Evolutionary conservation across 2,329 filamentous ascomycete species (phyloP), one percentile per base, ranked within the genome.

Genomic region (Atkinsonella hypoxylon): DNA sequence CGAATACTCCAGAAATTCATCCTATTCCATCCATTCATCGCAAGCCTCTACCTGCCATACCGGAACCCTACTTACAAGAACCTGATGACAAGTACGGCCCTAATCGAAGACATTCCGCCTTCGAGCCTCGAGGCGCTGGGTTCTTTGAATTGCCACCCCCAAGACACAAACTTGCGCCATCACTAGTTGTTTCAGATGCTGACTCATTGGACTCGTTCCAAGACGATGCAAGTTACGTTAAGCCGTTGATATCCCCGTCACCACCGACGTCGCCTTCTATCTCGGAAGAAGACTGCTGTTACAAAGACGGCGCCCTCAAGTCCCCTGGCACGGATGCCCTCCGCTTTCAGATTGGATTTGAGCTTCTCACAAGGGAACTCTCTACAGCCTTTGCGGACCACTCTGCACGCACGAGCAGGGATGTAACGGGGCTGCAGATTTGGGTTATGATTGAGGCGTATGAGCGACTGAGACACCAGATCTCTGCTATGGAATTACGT

Each of bases 381-480:
- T 69, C 72, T 1, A 69, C 70, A 0, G 70, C 70, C 0, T 55
- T 74, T 39, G 49, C 61, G 45, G 53, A 63, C 43, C 36, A 60
- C 48, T 49, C 61, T 9, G 51, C 53, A 9, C 61, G 48, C 51
- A 59, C 18, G 17, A 15, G 60, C 51, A 39, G 55, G 2, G 66
- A 72, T 36, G 66, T 68, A 0, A 69, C 75, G 13, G 69, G 71
- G 1, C 58, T 79, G 40, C 76, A 79, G 57, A 60, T 79, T 17
- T 74, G 73, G 70, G 67, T 75, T 42, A 79, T 79, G 76, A 79
- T 79, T 47, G 76, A 79, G 56, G 76, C 76, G 2, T 79, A 79
- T 56, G 76, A 79, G 65, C 67, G 68, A 52, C 61, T 80, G 51
- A 66, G 73, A 15, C 72, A 77, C 42, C 69, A 70, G 56, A 58